phyloP scores from a whole-genome alignment of 371 early-diverging fungal genomes.

The Batrachochytrium dendrobatidis region DNA sequence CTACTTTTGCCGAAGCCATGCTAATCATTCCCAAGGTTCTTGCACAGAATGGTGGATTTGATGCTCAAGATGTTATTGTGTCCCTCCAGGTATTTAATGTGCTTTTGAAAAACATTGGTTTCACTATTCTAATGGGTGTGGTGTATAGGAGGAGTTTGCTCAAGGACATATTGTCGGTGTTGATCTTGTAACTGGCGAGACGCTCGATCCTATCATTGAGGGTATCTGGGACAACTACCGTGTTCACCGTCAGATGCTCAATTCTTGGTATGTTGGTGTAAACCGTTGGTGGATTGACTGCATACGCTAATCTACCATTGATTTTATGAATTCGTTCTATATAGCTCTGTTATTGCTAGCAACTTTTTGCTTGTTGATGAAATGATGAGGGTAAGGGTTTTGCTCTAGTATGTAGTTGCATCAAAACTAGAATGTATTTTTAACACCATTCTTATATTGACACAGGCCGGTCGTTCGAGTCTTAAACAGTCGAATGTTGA shows the following conservation, averaged over 20 bases:
- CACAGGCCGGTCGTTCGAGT: slow-evolving; percentile 2
- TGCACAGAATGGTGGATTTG: slow-evolving; percentile 94
- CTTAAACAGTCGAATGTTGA: neutral
- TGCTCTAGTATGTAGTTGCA: neutral
- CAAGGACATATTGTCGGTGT: slow-evolving; percentile 89
- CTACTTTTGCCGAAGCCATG: slow-evolving; percentile 95
- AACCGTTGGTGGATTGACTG: slow-evolving; percentile 7
- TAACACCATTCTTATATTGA: neutral
- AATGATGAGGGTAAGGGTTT: slow-evolving; percentile 80
- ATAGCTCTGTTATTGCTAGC: slow-evolving; percentile 85
- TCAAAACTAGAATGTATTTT: neutral
- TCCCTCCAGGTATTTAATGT: too few species aligned
- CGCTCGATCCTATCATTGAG: slow-evolving; percentile 87
- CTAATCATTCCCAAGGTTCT: slow-evolving; percentile 94
- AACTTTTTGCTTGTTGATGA: slow-evolving; percentile 99
- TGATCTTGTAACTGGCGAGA: slow-evolving; percentile 90
- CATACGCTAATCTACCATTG: slow-evolving; percentile 3
- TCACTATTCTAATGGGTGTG: slow-evolving; percentile 24
- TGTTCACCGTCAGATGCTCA: slow-evolving; percentile 92
- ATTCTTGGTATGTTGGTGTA: slow-evolving; percentile 55
- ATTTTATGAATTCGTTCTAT: slow-evolving; percentile 6
- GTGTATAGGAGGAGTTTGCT: slow-evolving; percentile 87
- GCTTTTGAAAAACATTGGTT: slow-evolving; percentile 14
- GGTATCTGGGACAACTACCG: slow-evolving; percentile 98
- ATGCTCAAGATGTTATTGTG: slow-evolving; percentile 94